phyloP scores from a whole-genome alignment of 768 basidiomycete genomes.

The Phylloporus sp. region DNA sequence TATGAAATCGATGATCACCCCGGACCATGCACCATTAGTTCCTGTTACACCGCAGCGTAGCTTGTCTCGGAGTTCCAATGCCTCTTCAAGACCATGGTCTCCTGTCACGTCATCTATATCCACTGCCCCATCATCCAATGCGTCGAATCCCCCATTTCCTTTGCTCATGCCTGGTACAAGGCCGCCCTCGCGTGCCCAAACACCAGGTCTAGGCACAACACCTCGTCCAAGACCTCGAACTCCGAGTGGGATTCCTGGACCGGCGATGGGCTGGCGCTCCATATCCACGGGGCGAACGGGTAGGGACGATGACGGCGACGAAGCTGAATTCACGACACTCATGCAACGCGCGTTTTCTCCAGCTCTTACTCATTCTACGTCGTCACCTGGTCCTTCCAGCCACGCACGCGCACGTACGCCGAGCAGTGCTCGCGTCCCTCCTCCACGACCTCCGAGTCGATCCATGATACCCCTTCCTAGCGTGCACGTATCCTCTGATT shows the following conservation, averaged over 20 bases:
- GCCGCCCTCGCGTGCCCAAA: constrained; percentile 56
- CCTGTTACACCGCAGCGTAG: constrained; percentile 56
- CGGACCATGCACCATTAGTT: constrained; percentile 41
- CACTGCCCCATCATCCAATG: constrained; percentile 52
- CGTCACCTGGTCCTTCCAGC: constrained; percentile 33
- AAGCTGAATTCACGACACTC: constrained; percentile 38
- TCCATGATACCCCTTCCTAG: constrained; percentile 81
- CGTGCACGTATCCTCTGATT: constrained; percentile 62
- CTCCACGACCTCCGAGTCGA: constrained; percentile 71
- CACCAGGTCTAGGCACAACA: constrained; percentile 41
- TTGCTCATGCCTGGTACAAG: constrained; percentile 26
- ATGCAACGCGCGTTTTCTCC: constrained; percentile 61
- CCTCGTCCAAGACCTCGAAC: constrained; percentile 74
- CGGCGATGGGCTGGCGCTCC: constrained; percentile 45
- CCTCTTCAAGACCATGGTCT: constrained; percentile 77
- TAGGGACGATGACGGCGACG: constrained; percentile 42
- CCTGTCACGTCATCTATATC: constrained; percentile 68
- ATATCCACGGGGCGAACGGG: constrained; percentile 45
- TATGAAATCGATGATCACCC: constrained; percentile 43
- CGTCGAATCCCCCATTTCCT: constrained; percentile 34
- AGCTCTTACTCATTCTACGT: constrained; percentile 47
- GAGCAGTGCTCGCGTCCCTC: constrained; percentile 40
- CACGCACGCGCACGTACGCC: constrained; percentile 36
- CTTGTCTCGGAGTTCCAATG: constrained; percentile 67
- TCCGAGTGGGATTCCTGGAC: constrained; percentile 73